Conservation (phyloP, 495 filamentous ascomycete genomes). For the Xylaria bambusicola region DNA sequence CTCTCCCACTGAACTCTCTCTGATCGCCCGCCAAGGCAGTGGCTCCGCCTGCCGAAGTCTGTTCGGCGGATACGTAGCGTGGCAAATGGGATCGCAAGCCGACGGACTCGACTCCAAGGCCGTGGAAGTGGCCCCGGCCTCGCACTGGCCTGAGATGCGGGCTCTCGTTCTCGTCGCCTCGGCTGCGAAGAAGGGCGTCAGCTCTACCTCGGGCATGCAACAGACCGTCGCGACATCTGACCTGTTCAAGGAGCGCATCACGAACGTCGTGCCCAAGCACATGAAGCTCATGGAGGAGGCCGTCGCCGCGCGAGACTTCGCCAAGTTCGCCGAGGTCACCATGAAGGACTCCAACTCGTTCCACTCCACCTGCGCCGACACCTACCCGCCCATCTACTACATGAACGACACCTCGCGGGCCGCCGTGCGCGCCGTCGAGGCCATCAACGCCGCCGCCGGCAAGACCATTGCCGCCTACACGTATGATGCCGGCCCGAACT, state of each 20-base stretch:
- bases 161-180: conserved; percentile 87
- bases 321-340: conserved; percentile 81
- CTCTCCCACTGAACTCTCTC: conserved; percentile 74
- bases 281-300: conserved; percentile 89
- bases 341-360: conserved; percentile 97
- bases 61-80: conserved; percentile 94
- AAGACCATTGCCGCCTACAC: conserved; percentile 87
- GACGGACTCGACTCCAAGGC: conserved; percentile 86
- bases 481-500: conserved; percentile 96
- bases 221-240: conserved; percentile 85
- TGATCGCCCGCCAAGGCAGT: conserved; percentile 92
- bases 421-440: conserved; percentile 83
- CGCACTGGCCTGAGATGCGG: conserved; percentile 94
- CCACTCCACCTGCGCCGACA: conserved; percentile 93
- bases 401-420: conserved; percentile 89
- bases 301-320: conserved; percentile 75
- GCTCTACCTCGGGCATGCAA: conserved; percentile 92
- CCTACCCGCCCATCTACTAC: conserved; percentile 96
- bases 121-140: conserved; percentile 78
- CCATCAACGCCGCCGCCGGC: conserved; percentile 74
- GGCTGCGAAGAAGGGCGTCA: conserved; percentile 92
- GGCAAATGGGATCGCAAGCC: conserved; percentile 69
- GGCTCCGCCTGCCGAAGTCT: conserved; percentile 90
- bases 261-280: conserved; percentile 72
- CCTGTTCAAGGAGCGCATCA: conserved; percentile 74